These are phyloP conservation scores for Cajanus cajan DNA, from an alignment of 306 rosid species.

Conservation along the genomic window DNA sequence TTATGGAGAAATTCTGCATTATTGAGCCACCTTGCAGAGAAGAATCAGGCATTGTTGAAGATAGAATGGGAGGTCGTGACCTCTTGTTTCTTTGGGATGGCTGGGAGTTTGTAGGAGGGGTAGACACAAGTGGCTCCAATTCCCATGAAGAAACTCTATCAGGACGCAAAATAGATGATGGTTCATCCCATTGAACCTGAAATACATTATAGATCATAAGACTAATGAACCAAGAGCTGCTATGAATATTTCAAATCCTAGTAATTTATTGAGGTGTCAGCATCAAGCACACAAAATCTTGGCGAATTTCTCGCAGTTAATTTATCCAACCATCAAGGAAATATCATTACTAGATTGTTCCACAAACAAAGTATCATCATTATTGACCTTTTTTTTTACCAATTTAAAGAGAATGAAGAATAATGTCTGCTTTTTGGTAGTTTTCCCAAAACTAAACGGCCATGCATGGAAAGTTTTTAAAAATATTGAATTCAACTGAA, in stretches of 20 bases:
- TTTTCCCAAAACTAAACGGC: background rate
- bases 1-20: slow-evolving; percentile 12
- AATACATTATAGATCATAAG: background rate
- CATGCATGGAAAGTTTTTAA: background rate
- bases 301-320: slow-evolving; percentile 4
- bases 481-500: background rate
- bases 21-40: slow-evolving; percentile 55
- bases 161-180: slow-evolving; percentile 88
- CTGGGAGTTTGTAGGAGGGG: slow-evolving; percentile 64
- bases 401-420: slow-evolving; percentile 27
- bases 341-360: slow-evolving; percentile 6
- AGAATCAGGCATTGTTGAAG: slow-evolving; percentile 62
- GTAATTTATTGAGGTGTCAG: background rate
- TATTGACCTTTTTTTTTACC: slow-evolving; percentile 3
- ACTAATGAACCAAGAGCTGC: slow-evolving; percentile 20
- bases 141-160: slow-evolving; percentile 98
- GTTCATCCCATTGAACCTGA: slow-evolving; percentile 99
- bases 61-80: slow-evolving; percentile 70
- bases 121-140: slow-evolving; percentile 86
- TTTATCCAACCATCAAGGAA: slow-evolving; percentile 10
- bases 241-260: background rate
- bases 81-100: slow-evolving; percentile 85
- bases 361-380: slow-evolving; percentile 3
- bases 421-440: slow-evolving; percentile 6
- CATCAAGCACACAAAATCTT: background rate